phyloP scores from a whole-genome alignment of 2,329 filamentous ascomycete species.

The Eutypella sp. region DNA sequence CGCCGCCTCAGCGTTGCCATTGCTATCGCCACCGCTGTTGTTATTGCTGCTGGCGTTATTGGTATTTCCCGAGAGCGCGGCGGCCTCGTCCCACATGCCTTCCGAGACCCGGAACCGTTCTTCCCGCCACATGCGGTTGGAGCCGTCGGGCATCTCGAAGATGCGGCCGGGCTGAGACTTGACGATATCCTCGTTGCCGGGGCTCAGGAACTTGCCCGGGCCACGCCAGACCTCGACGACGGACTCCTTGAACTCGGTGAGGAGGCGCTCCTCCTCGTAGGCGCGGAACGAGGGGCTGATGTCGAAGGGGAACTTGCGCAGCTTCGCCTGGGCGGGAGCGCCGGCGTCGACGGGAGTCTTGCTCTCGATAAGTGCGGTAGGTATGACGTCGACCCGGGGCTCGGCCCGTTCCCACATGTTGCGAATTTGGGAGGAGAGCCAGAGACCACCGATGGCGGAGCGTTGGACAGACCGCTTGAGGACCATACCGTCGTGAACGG shows the following conservation, averaged over 20 bases:
- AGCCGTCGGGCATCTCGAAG: constrained; percentile 96
- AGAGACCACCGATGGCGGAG: constrained; percentile 82
- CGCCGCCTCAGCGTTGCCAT: constrained; percentile 30
- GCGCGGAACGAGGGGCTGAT: constrained; percentile 67
- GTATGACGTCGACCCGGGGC: constrained; percentile 67
- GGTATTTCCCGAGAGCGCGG: constrained; percentile 46
- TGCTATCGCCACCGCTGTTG: constrained; percentile 20
- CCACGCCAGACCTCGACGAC: constrained; percentile 92
- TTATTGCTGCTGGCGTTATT: neutral
- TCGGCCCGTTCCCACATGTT: constrained; percentile 68
- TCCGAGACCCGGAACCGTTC: constrained; percentile 85
- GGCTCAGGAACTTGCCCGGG: constrained; percentile 59
- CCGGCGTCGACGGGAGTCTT: constrained; percentile 88
- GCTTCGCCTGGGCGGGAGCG: constrained; percentile 69
- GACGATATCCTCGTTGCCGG: constrained; percentile 71
- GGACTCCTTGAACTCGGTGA: constrained; percentile 96
- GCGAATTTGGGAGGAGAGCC: constrained; percentile 84
- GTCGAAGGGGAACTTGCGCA: constrained; percentile 62
- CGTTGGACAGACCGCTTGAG: constrained; percentile 85
- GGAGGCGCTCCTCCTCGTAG: constrained; percentile 85
- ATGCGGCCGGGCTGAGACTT: constrained; percentile 72
- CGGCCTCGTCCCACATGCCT: constrained; percentile 83
- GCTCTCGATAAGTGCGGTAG: constrained; percentile 81
- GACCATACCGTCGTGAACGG: constrained; percentile 91
- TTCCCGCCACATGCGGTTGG: constrained; percentile 88